Percentiles rank a stretch among this genome's conserved stretches.
Evolutionary conservation across 2,329 filamentous ascomycete genomes (phyloP).

Genomic region (Cryoendolithus antarcticus): DNA sequence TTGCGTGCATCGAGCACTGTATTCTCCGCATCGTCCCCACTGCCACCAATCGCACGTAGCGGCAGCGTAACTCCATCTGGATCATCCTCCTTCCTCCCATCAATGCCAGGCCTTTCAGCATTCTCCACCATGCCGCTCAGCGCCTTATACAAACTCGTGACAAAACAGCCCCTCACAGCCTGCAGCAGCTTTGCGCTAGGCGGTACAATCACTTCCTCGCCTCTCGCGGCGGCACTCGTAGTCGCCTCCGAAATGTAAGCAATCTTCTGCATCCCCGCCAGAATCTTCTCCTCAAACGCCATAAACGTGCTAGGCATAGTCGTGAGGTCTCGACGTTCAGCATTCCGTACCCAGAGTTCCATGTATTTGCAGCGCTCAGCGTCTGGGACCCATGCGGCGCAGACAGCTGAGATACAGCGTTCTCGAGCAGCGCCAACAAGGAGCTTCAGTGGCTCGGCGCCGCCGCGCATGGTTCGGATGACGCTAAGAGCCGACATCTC

Average conservation of each 20-base stretch:
- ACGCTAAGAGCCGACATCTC: slow-evolving; percentile 70
- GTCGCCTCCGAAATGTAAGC: slow-evolving; percentile 75
- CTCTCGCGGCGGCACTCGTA: slow-evolving; percentile 56
- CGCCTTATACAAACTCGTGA: slow-evolving; percentile 85
- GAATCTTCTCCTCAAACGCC: slow-evolving; percentile 68
- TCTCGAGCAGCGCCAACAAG: slow-evolving; percentile 72
- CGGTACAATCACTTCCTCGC: slow-evolving; percentile 67
- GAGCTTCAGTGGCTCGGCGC: slow-evolving; percentile 58
- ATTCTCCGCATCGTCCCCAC: neutral
- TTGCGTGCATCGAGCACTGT: slow-evolving; percentile 35
- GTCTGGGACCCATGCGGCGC: slow-evolving; percentile 84
- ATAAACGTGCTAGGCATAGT: slow-evolving; percentile 81
- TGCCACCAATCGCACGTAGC: slow-evolving; percentile 11
- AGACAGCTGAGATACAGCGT: slow-evolving; percentile 72
- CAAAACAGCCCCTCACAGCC: slow-evolving; percentile 84
- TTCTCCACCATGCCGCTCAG: slow-evolving; percentile 95
- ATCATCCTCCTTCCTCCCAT: slow-evolving; percentile 41
- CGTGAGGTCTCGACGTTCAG: slow-evolving; percentile 75
- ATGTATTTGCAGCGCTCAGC: slow-evolving; percentile 84
- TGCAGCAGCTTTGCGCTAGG: slow-evolving; percentile 79
- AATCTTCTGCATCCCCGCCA: slow-evolving; percentile 87
- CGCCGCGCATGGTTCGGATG: slow-evolving; percentile 27
- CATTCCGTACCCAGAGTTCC: slow-evolving; percentile 82
- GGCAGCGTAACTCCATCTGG: slow-evolving; percentile 35
- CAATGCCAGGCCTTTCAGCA: slow-evolving; percentile 61